Percentiles rank a stretch among this genome's conserved stretches.
phyloP scores from a whole-genome alignment of 352 stramenopile genomes.

The Thraustochytrium striatum region DNA sequence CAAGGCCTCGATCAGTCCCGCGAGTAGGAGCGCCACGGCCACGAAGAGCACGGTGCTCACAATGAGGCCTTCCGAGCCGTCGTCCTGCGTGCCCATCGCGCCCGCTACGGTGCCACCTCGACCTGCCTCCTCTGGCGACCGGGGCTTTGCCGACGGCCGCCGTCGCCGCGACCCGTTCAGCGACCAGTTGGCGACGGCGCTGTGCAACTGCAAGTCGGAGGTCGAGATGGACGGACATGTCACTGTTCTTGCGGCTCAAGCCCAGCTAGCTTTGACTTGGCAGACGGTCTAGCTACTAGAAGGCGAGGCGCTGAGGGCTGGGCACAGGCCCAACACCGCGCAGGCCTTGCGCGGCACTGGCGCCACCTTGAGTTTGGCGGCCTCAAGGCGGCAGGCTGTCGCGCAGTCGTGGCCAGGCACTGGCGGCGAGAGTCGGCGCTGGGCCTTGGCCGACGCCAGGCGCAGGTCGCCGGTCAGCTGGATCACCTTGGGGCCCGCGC shows the following conservation, averaged over 20 bases:
- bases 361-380: neutral
- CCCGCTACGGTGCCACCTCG: neutral
- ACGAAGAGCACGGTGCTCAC: constrained; percentile 41
- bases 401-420: neutral
- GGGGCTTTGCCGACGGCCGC: neutral
- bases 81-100: neutral
- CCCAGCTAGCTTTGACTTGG: neutral
- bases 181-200: neutral
- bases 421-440: neutral
- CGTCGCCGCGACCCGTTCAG: neutral
- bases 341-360: no score
- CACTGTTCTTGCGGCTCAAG: neutral
- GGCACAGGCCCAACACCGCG: no score
- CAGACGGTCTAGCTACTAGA: neutral
- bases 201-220: neutral
- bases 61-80: neutral
- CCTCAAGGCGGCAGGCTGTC: neutral
- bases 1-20: constrained; percentile 22
- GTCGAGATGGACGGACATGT: neutral
- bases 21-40: constrained; percentile 24
- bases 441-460: neutral
- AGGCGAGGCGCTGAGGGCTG: no score
- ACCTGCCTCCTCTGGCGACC: neutral
- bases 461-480: neutral
- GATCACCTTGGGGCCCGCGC: neutral